Evolutionary conservation across 78 protist species (phyloP).

Genomic region (Dictyostelium firmibasis): DNA sequence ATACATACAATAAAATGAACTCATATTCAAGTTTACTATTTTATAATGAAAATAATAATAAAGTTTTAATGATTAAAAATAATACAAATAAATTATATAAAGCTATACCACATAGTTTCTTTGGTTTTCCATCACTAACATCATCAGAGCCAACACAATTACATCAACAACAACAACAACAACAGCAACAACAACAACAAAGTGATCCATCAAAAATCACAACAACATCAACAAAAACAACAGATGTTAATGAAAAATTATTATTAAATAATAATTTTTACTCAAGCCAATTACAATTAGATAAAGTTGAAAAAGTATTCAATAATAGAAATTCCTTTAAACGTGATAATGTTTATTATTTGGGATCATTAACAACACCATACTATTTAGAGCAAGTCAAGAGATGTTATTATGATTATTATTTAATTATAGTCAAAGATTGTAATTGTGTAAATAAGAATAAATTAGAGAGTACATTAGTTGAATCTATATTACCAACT

Average conservation of each 20-base stretch:
- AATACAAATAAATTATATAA: conserved; percentile 10
- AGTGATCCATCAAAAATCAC: background rate
- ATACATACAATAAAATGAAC: background rate
- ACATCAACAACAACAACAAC: background rate
- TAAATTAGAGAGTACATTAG: background rate
- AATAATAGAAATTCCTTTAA: background rate
- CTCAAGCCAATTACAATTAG: background rate
- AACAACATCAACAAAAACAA: background rate
- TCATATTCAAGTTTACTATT: background rate
- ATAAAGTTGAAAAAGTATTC: background rate
- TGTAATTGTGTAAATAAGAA: background rate
- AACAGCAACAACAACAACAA: background rate
- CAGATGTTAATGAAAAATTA: background rate
- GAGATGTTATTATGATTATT: conserved; percentile 8
- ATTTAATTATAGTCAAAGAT: background rate
- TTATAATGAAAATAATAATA: background rate
- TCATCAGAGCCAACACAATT: background rate
- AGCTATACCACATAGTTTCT: conserved; percentile 4
- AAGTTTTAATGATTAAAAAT: background rate
- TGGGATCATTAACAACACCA: conserved; percentile 27
- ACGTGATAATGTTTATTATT: background rate
- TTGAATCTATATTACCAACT: background rate
- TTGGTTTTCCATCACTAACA: conserved; percentile 48
- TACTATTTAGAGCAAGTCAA: background rate
- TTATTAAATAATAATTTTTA: background rate